A percentile compares a stretch with the other conserved stretches of the same genome.
Evolutionary conservation across 164 flowering plant genomes (phyloP).

Genomic region (Paratinospora sagittata): DNA sequence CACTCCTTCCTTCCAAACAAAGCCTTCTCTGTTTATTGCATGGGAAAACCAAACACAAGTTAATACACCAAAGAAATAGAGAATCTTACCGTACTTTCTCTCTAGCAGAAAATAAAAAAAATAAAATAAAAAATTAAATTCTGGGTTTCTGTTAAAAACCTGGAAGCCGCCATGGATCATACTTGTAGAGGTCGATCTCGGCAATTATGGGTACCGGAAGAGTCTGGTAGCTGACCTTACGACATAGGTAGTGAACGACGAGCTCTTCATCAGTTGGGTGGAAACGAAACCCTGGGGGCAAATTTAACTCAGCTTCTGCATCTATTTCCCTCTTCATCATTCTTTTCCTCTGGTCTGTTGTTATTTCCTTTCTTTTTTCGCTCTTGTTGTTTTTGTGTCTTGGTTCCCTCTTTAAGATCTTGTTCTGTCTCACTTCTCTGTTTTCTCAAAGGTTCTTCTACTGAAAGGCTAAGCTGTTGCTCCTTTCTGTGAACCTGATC

Average conservation of each 20-base stretch:
- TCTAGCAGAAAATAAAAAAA: neutral
- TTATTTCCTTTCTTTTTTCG: neutral
- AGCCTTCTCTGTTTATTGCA: slow-evolving; percentile 20
- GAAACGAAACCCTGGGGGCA: slow-evolving; percentile 32
- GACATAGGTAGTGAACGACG: slow-evolving; percentile 26
- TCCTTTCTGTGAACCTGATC: neutral
- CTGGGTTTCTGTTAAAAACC: slow-evolving; percentile 6
- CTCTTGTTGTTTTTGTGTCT: neutral
- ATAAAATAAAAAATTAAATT: neutral
- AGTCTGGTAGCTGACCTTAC: slow-evolving; percentile 16
- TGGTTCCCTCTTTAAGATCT: neutral
- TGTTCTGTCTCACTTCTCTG: neutral
- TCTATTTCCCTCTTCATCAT: slow-evolving; percentile 19
- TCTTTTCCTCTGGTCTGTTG: neutral
- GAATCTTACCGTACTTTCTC: neutral
- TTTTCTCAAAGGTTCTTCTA: too few species aligned
- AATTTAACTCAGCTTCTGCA: slow-evolving; percentile 24
- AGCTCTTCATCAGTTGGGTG: slow-evolving; percentile 36
- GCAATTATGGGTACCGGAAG: slow-evolving; percentile 31
- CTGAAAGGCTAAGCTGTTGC: too few species aligned
- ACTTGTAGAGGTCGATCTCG: slow-evolving; percentile 31
- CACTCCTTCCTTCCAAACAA: slow-evolving; percentile 27
- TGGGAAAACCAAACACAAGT: neutral
- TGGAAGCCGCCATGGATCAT: slow-evolving; percentile 29
- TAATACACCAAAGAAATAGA: neutral